Conservation (phyloP, 257 asterid species). For the Eucommia ulmoides region DNA sequence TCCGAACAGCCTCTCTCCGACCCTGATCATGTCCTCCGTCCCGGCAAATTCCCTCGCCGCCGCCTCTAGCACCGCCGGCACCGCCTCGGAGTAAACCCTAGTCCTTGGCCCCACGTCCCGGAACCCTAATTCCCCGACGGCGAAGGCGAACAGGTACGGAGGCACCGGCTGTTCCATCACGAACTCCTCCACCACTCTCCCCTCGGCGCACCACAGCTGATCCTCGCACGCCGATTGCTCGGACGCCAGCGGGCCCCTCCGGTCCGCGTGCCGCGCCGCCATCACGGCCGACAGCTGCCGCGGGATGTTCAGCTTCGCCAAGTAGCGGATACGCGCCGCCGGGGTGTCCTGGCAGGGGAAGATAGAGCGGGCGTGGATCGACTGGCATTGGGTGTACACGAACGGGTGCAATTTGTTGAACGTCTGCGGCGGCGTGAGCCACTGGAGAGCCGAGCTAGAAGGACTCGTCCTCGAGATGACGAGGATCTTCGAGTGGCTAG, state of each 20-base stretch:
- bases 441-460: slow-evolving; percentile 69
- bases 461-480: slow-evolving; percentile 45
- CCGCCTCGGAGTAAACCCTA: slow-evolving; percentile 62
- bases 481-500: slow-evolving; percentile 40
- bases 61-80: slow-evolving; percentile 42
- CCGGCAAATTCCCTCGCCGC: slow-evolving; percentile 82
- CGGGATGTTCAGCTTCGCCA: slow-evolving; percentile 67
- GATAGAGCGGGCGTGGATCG: slow-evolving; percentile 89
- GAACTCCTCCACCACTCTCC: slow-evolving; percentile 77
- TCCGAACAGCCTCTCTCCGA: slow-evolving; percentile 83
- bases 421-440: slow-evolving; percentile 88
- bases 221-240: slow-evolving; percentile 61
- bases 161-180: slow-evolving; percentile 92
- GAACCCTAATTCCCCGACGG: slow-evolving; percentile 75
- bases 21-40: slow-evolving; percentile 84
- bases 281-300: slow-evolving; percentile 59
- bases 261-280: slow-evolving; percentile 52
- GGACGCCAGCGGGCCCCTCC: slow-evolving; percentile 40
- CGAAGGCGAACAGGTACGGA: slow-evolving; percentile 85
- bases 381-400: slow-evolving; percentile 86
- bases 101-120: slow-evolving; percentile 93
- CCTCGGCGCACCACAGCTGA: slow-evolving; percentile 62
- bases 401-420: slow-evolving; percentile 63
- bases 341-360: slow-evolving; percentile 99
- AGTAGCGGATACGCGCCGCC: slow-evolving; percentile 57